Conservation (phyloP, 345 rosid species). For the Bretschneidera sinensis region DNA sequence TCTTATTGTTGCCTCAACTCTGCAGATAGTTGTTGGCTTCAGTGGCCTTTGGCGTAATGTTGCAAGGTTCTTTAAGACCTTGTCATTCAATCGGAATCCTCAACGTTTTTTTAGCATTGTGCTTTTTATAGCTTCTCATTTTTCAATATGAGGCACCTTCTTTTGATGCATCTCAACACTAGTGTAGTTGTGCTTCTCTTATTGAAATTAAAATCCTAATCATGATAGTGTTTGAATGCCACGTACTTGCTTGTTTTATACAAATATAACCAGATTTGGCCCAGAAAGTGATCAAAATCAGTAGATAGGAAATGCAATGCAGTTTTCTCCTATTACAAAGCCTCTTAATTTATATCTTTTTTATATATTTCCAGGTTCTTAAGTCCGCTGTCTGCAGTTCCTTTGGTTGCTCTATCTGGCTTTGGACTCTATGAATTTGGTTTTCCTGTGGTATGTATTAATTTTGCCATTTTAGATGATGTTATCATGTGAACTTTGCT, state of each 20-base stretch:
- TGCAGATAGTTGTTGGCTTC: slow-evolving; percentile 87
- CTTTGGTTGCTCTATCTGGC: slow-evolving; percentile 84
- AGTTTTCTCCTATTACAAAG: too few relatives aligned
- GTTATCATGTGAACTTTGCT: too few relatives aligned
- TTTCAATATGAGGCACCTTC: not conserved
- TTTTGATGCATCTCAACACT: not conserved
- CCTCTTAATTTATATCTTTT: not conserved
- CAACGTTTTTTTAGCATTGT: not conserved
- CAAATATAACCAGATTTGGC: not conserved
- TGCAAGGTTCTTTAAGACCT: slow-evolving; percentile 51
- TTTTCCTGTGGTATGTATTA: slow-evolving; percentile 69
- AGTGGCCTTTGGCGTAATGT: slow-evolving; percentile 99
- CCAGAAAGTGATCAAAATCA: too few relatives aligned
- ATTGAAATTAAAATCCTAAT: too few relatives aligned
- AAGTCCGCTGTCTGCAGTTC: slow-evolving; percentile 90
- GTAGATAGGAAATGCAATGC: too few relatives aligned
- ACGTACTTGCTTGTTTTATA: too few relatives aligned
- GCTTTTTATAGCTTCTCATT: not conserved
- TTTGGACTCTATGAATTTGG: slow-evolving; percentile 93
- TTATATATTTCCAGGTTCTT: slow-evolving; percentile 47
- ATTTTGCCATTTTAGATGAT: slow-evolving; percentile 2
- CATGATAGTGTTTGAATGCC: too few relatives aligned
- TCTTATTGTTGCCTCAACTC: slow-evolving; percentile 89
- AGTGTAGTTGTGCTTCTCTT: too few relatives aligned
- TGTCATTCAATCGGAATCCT: slow-evolving; percentile 2